Base-by-base conservation (phyloP, 2,329 filamentous ascomycete species). In the Ceratocystis huliohia region DNA sequence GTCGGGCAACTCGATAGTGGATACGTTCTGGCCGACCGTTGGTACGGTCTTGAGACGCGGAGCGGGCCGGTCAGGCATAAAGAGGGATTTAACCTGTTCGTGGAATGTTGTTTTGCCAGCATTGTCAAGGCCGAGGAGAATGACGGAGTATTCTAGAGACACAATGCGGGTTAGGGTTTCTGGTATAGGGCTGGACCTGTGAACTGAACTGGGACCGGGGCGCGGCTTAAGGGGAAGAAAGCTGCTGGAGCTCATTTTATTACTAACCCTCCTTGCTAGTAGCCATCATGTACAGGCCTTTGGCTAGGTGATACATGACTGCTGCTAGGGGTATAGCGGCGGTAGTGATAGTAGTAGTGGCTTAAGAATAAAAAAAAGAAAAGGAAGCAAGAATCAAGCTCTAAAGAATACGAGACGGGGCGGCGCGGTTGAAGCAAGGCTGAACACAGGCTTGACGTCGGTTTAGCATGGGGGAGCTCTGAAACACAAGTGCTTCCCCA, bases 31-130 rank as follows among this genome's bases (percentile, higher is more conserved):
- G 70, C 94, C 94, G 72, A 97, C 93, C 22, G 94, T 99, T 33
- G 94, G 94, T 6, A 97, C 93, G 57, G 93, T 96, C 75, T 94
- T 92, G 71, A 79, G 84, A 77, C 81, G 92, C 73, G 79, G 89
- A 75, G 78, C 83, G 65, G 79, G 82, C 66, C 77, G 78, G 69
- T 81, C 80, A 57, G 85, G 81, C 69, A 86, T 81, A 81, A 91
- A 96, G 74, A 95, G 82, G 65, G 91, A 84, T 78, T 96, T 96
- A 76, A 97, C 91, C 76, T 96, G 92, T 74, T 95, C 91, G 77
- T 96, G 91, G 74, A 97, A 92, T 30, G 94, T 97, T 50, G 94
- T 97, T 81, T 97, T 97, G 76, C 94, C 94, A 69, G 94, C 94
- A 75, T 97, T 97, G 81, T 97, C 94, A 74, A 97, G 89, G 69